Base-by-base conservation (phyloP, 768 basidiomycete species). In the Tylopilus vinaceipallidus region DNA sequence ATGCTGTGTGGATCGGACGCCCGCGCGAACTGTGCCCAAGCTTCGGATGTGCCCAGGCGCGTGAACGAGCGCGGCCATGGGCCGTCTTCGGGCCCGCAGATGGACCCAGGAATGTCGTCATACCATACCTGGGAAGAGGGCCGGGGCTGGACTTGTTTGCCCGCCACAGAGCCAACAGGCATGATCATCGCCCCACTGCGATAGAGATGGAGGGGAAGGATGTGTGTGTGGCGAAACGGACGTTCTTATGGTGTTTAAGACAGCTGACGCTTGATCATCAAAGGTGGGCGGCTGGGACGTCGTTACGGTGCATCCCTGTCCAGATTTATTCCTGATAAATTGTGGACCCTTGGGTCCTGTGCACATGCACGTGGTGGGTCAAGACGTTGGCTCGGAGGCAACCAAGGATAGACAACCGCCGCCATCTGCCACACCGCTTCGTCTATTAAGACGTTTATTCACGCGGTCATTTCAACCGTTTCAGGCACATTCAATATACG, bases 1-100 rank as follows among this genome's bases (percentile, higher is more conserved):
- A 71, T 57, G 43, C 67, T 75, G 42, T 80, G 78, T 0, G 81
- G 81, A 51, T 77, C 76, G 2, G 82, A 80, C 13, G 81, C 64
- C 14, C 68, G 65, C 27, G 72, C 65, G 34, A 86, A 67, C 53
- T 76, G 75, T 12, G 74, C 63, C 81, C 79, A 82, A 12, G 84
- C 67, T 36, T 79, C 76, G n/a, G 71, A 55, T 37, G 78, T 72
- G 17, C 71, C 66, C 14, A 85, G 72, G 19, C 75, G 69, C 47
- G 74, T 74, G 58, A 81, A 85, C 10, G 79, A 65, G 43, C 80
- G 76, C 6, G 83, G 83, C 82, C 83, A 84, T 30, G 79, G 79
- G 5, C 78, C 82, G 36, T 85, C 83, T 51, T 84, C 80, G 39
- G 83, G 79, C 6, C 75, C 79, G 60, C 81, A 82, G 29, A 83